Percentiles rank a stretch among this genome's conserved stretches.
Evolutionary conservation across 2,329 filamentous ascomycete genomes (phyloP).

Genomic region (Atkinsonella hypoxylon): DNA sequence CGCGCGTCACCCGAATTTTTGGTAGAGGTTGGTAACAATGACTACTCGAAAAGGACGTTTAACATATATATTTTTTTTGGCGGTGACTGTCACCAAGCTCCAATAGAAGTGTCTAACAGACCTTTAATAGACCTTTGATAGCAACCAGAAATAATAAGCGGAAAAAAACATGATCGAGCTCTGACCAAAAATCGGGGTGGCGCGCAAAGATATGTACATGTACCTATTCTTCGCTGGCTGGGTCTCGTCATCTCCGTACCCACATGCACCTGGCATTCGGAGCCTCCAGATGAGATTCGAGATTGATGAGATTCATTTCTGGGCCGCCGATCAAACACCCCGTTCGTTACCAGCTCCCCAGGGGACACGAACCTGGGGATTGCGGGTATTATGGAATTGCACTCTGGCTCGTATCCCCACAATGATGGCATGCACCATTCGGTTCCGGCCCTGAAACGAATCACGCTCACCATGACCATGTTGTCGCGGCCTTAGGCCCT

Average conservation of each 20-base stretch:
- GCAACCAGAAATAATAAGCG: too few species aligned
- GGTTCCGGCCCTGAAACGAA: background rate
- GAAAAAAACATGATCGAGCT: too few species aligned
- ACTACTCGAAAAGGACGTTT: too few species aligned
- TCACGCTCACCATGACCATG: constrained; percentile 13
- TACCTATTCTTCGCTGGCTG: background rate
- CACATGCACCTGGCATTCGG: background rate
- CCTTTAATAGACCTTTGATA: too few species aligned
- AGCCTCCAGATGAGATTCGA: background rate
- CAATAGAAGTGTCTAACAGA: too few species aligned
- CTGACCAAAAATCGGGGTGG: too few species aligned
- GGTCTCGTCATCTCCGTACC: background rate
- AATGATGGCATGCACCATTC: background rate
- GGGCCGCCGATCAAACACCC: background rate
- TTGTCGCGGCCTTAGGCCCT: background rate
- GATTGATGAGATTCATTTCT: background rate
- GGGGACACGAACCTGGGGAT: background rate
- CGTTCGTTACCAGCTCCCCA: background rate
- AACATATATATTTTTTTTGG: too few species aligned
- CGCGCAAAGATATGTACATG: too few species aligned
- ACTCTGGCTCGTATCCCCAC: background rate
- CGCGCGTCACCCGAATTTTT: too few species aligned
- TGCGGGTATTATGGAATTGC: background rate
- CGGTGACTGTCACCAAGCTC: too few species aligned
- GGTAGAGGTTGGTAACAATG: too few species aligned